Conservation (phyloP, 495 filamentous ascomycete species). For the Hypomontagnella monticulosa region DNA sequence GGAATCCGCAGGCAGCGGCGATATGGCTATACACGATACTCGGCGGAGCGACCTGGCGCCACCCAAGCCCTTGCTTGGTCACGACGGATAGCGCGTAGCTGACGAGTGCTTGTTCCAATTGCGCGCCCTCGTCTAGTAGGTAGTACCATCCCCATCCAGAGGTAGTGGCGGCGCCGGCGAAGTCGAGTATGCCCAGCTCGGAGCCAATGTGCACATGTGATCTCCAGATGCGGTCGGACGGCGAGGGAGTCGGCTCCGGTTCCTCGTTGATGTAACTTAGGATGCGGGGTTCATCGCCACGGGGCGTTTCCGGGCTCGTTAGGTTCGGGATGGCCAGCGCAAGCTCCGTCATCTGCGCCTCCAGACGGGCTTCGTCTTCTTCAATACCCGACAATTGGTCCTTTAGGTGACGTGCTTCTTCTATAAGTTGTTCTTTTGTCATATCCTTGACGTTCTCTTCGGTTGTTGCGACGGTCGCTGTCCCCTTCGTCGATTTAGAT, state of each 20-base stretch:
- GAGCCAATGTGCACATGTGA: constrained; percentile 88
- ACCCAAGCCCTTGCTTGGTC: constrained; percentile 67
- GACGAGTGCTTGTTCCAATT: constrained; percentile 92
- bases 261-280: constrained; percentile 79
- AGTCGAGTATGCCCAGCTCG: constrained; percentile 84
- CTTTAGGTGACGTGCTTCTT: constrained; percentile 77
- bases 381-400: constrained; percentile 67
- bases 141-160: constrained; percentile 99
- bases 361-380: constrained; percentile 65
- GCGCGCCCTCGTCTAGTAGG: constrained; percentile 84
- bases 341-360: constrained; percentile 74
- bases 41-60: constrained; percentile 80
- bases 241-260: constrained; percentile 61
- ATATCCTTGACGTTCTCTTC: constrained; percentile 35
- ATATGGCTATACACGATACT: constrained; percentile 94
- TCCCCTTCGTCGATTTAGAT: constrained; percentile 3
- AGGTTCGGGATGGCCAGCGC: constrained; percentile 88
- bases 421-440: constrained; percentile 61
- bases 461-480: neutral
- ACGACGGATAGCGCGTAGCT: constrained; percentile 80
- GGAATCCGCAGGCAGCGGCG: constrained; percentile 88
- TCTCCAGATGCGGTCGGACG: constrained; percentile 62
- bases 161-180: constrained; percentile 76
- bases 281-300: constrained; percentile 65
- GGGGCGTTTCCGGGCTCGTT: constrained; percentile 77